Evolutionary conservation across 805 yeast genomes (phyloP).

Genomic region (Hanseniaspora hatyaiensis): DNA sequence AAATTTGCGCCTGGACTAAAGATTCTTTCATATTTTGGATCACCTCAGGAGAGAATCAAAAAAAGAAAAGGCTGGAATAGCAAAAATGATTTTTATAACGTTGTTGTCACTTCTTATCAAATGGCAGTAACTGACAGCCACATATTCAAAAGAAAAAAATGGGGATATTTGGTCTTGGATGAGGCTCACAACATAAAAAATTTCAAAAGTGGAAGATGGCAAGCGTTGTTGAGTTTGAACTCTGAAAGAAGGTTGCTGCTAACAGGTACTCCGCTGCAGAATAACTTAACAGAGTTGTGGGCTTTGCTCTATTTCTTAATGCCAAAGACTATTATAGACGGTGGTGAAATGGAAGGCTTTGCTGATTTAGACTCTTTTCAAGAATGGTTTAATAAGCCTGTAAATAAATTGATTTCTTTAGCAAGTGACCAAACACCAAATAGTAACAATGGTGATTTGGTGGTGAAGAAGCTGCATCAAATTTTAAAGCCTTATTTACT

Average conservation of each 20-base stretch:
- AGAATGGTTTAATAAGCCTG: conserved; percentile 98
- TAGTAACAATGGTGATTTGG: conserved; percentile 67
- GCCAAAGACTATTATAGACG: conserved; percentile 79
- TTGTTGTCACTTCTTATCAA: conserved; percentile 93
- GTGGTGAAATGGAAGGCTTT: conserved; percentile 56
- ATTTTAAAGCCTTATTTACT: conserved; percentile 84
- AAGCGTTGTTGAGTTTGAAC: conserved; percentile 83
- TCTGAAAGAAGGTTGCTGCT: conserved; percentile 75
- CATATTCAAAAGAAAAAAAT: conserved; percentile 77
- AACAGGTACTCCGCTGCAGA: conserved; percentile 96
- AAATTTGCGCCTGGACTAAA: conserved; percentile 97
- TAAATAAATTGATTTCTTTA: conserved; percentile 71
- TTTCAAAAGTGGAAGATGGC: conserved; percentile 94
- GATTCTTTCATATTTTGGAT: conserved; percentile 88
- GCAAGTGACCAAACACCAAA: conserved; percentile 36
- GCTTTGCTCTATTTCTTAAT: conserved; percentile 84
- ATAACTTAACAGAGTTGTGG: conserved; percentile 92
- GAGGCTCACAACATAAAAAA: conserved; percentile 98
- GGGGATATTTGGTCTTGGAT: conserved; percentile 95
- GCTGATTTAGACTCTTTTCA: conserved; percentile 93
- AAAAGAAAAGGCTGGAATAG: conserved; percentile 92
- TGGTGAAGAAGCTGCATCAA: conserved; percentile 82
- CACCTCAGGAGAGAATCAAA: conserved; percentile 91
- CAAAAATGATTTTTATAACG: conserved; percentile 87
- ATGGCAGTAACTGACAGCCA: conserved; percentile 95